Base-by-base conservation (phyloP, 2,329 filamentous ascomycete genomes). In the Chalaropsis thielavioides region DNA sequence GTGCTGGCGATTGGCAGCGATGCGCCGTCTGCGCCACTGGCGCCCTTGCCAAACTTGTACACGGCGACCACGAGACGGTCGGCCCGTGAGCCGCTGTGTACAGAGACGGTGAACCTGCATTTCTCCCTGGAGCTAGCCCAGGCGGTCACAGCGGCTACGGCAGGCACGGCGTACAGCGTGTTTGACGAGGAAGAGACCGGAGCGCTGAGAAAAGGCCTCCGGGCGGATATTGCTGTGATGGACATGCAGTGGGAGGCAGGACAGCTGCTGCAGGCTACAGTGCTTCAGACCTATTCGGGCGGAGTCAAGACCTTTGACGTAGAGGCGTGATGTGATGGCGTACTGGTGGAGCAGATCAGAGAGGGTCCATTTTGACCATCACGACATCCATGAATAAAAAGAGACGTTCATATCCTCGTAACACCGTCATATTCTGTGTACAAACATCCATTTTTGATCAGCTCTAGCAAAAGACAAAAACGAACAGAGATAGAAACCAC, bases 1-100 rank as follows among this genome's bases (percentile, higher is more conserved):
- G 71, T 74, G 1, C 71, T 86, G 0, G 82, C 83, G 0, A 76
- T 86, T 11, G 83, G 83, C 0, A 81, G 78, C 1, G 83, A 86
- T 68, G 77, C 81, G 0, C 83, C 83, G 0, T 85, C 83, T 0
- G 83, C 83, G 1, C 81, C 81, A 1, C 78, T 82, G 68, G 70
- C 75, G 0, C 77, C 82, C 7, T 73, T 84, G 54, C 76, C 75
- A 2, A 86, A 86, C 66, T 68, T 84, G 5, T 85, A 85, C 70
- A 77, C 83, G 2, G 83, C 81, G 0, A 81, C 82, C 1, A 86
- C 82, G 22, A 74, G 83, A 46, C 76, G 76, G 51, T 83, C 81
- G 0, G 81, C 80, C 7, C 73, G 80, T 3, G 78, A 83, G 68
- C 78, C 78, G 0, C 72, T 72, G 0, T 68, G 72, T 35, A 71